Percentiles rank a stretch among this genome's conserved stretches.
Conservation (phyloP, 1,284 basidiomycete genomes). For the Neolentinus lepideus region DNA sequence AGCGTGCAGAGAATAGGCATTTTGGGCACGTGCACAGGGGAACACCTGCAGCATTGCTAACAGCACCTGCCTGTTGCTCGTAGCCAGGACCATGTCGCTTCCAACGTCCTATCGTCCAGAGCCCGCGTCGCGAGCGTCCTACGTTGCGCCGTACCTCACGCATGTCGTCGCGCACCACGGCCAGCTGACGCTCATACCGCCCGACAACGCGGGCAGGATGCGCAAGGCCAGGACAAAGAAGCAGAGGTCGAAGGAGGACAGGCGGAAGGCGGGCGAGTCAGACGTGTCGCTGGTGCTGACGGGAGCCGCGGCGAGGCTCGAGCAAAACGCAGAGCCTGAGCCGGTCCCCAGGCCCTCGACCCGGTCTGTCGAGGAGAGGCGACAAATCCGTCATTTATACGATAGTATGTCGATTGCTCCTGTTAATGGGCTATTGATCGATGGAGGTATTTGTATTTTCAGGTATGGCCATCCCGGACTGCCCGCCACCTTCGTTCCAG, state of each 20-base stretch:
- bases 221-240: slow-evolving; percentile 34
- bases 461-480: slow-evolving; percentile 38
- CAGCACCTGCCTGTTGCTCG: background rate
- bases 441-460: background rate
- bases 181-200: slow-evolving; percentile 39
- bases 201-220: slow-evolving; percentile 45
- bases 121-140: slow-evolving; percentile 34
- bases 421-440: background rate
- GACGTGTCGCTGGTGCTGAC: background rate
- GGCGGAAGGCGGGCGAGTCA: background rate
- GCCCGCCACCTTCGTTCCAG: slow-evolving; percentile 51
- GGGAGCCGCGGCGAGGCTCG: background rate
- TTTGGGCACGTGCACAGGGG: too few species aligned
- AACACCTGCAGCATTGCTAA: too few species aligned
- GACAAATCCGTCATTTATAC: background rate
- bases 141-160: slow-evolving; percentile 51
- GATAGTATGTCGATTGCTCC: background rate
- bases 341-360: background rate
- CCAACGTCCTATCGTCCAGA: background rate
- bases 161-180: slow-evolving; percentile 48
- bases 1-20: too few species aligned
- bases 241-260: slow-evolving; percentile 21
- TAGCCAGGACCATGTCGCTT: background rate
- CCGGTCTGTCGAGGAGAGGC: background rate
- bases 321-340: background rate